These are phyloP conservation scores for Pseudogymnoascus sp. DNA, from an alignment of 2,329 filamentous ascomycete species.

Conservation along the genomic window DNA sequence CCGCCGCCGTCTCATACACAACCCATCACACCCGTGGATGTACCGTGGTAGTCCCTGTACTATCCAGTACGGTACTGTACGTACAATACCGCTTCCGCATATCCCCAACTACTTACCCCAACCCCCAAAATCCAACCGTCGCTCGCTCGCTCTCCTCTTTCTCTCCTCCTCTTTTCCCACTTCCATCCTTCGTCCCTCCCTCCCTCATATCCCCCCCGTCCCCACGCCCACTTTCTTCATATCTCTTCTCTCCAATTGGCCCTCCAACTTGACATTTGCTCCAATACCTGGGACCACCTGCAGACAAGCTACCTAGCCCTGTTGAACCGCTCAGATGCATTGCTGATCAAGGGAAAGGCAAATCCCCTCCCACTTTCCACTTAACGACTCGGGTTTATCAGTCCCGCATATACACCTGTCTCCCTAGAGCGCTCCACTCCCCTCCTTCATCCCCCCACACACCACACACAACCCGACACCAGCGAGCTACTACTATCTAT, in stretches of 20 bases:
- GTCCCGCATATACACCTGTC: slow-evolving; percentile 3
- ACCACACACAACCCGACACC: neutral
- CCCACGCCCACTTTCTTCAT: slow-evolving; percentile 1
- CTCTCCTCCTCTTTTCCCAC: neutral
- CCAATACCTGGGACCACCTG: neutral
- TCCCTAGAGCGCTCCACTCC: neutral
- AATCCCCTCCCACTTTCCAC: neutral
- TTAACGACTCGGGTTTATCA: neutral
- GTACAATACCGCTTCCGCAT: neutral
- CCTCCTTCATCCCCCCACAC: slow-evolving; percentile 3
- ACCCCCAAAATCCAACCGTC: neutral
- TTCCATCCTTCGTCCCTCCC: neutral
- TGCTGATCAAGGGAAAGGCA: neutral
- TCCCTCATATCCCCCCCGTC: neutral
- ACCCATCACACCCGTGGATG: neutral
- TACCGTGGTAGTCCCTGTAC: neutral
- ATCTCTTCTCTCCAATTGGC: neutral
- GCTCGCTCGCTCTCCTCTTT: neutral
- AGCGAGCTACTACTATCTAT: slow-evolving; percentile 5
- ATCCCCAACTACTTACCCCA: neutral
- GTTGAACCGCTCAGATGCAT: neutral
- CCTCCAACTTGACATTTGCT: slow-evolving; percentile 1
- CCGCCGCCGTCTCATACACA: neutral
- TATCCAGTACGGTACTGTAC: neutral
- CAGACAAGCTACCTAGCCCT: slow-evolving; percentile 2